Evolutionary conservation across 495 filamentous ascomycete genomes (phyloP), one percentile per base, ranked within the genome.

Genomic region (Entonaema liquescens): DNA sequence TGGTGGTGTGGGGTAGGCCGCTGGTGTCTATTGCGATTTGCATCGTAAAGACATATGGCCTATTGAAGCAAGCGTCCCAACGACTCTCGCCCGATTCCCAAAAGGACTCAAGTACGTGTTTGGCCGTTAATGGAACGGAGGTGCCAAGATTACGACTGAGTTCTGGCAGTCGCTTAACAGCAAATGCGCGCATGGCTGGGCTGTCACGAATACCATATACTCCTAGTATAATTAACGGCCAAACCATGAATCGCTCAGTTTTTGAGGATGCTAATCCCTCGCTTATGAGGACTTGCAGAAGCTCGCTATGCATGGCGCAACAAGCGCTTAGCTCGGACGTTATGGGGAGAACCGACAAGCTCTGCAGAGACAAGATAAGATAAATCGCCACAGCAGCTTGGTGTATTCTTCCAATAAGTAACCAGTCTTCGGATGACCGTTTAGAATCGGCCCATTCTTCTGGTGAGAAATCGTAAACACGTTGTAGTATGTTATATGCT

Each of bases 41-140:
- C 35, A 35, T 47, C 33, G 49, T 72, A 38, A 74, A 74, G 35
- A 59, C 40, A 25, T 77, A 75, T 8, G 76, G 76, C 44, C 59
- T 70, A 9, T 74, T 74, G 53, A 79, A 82, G 74, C 79, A 82
- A 35, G 47, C 63, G 66, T 82, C 79, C 78, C 79, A 81, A 31
- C 55, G 29, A 19, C 28, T 69, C 17, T 72, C 65, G 0, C 73
- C 73, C 1, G 65, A 67, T 5, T 31, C 64, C 79, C 79, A 80
- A 38, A 79, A 80, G 33, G 49, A 61, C 55, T 76, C 76, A 17
- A 80, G 64, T 15, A 78, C 59, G 8, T 23, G 53, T 62, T 69
- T 76, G 36, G 67, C 77, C 11, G 66, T 61, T 13, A 77, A 35
- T 26, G 78, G 75, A 13, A 65, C 47, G 38, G 69, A 68, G 4